phyloP scores from a whole-genome alignment of 2,329 filamentous ascomycete species.

The Aureobasidium vineae region DNA sequence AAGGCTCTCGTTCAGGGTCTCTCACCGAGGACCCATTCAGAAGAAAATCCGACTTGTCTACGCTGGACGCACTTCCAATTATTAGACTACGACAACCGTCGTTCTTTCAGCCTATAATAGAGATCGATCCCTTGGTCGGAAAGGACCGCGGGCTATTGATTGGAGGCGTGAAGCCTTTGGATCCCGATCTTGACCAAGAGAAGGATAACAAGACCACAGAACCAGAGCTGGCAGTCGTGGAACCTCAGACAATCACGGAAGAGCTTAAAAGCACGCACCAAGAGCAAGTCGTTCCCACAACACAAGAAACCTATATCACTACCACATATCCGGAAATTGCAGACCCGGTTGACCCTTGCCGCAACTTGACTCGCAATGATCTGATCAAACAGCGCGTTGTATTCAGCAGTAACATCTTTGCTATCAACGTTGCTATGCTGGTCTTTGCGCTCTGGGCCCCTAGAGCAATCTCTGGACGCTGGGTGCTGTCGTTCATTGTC shows the following conservation, averaged over 20 bases:
- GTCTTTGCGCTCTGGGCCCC: slow-evolving; percentile 14
- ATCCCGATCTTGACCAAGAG: slow-evolving; percentile 19
- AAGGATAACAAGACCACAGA: slow-evolving; percentile 11
- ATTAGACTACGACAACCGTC: slow-evolving; percentile 7
- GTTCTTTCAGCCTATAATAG: slow-evolving; percentile 5
- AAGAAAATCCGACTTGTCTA: slow-evolving; percentile 1
- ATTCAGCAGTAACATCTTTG: slow-evolving; percentile 13
- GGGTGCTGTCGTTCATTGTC: slow-evolving; percentile 31
- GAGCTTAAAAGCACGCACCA: slow-evolving; percentile 20
- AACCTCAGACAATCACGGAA: not conserved
- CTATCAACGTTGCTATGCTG: slow-evolving; percentile 20
- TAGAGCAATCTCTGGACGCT: slow-evolving; percentile 17
- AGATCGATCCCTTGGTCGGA: not conserved
- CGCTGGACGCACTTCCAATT: not conserved
- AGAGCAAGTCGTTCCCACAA: slow-evolving; percentile 8
- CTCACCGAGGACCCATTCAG: slow-evolving; percentile 11
- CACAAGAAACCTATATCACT: not conserved
- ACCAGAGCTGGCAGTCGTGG: slow-evolving; percentile 19
- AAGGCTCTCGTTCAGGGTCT: slow-evolving; percentile 9
- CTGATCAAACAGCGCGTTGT: slow-evolving; percentile 21
- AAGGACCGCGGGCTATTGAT: slow-evolving; percentile 6
- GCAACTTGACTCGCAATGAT: slow-evolving; percentile 7
- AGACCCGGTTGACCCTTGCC: slow-evolving; percentile 22
- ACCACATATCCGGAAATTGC: slow-evolving; percentile 17
- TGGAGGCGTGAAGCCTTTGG: slow-evolving; percentile 18